Evolutionary conservation across 2,329 filamentous ascomycete genomes (phyloP), one percentile per base, ranked within the genome.

Genomic region (Fusarium zealandicum): DNA sequence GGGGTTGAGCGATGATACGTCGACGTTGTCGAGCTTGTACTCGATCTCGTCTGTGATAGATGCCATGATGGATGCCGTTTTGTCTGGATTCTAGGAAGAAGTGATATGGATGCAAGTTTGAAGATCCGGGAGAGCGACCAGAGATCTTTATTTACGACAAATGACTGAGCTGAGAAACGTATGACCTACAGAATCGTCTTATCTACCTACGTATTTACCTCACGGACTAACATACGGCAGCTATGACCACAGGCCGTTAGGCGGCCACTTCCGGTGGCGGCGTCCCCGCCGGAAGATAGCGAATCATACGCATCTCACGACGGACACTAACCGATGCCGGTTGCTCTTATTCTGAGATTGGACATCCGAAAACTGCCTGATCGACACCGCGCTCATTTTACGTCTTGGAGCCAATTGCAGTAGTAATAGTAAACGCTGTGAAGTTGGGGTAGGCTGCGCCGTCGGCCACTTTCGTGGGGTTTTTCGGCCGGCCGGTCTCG

Each of bases 21-120:
- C 70, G 67, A 86, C 78, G 60, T 77, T 68, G 55, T 84, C 82
- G n/a, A 86, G 73, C 65, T 80, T 78, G 69, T 87, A 87, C 54
- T 78, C 78, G 52, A 77, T 74, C 55, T 80, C 77, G 44, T 80
- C 79, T 36, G 70, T 65, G 62, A 77, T 72, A 40, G 66, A 70
- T 50, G 67, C 41, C 73, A 75, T 76, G 59, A 37, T 69, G 58
- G 31, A 12, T 35, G 25, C 25, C 16, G 17, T 28, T 33, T 25
- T 13, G 17, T n/a, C 10, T 28, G 9, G 9, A 3, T 35, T 4
- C 10, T 37, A 12, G 28, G 35, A 32, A 47, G 17, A 14, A 28
- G 43, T 37, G 32, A 35, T 22, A 33, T 9, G 35, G 10, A 13
- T 20, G 18, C 11, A 40, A 31, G 5, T 13, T n/a, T 31, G 5